Percentiles rank a stretch among this genome's conserved stretches.
Evolutionary conservation across 352 stramenopile species (phyloP).

Genomic region (Plasmopara muralis): DNA sequence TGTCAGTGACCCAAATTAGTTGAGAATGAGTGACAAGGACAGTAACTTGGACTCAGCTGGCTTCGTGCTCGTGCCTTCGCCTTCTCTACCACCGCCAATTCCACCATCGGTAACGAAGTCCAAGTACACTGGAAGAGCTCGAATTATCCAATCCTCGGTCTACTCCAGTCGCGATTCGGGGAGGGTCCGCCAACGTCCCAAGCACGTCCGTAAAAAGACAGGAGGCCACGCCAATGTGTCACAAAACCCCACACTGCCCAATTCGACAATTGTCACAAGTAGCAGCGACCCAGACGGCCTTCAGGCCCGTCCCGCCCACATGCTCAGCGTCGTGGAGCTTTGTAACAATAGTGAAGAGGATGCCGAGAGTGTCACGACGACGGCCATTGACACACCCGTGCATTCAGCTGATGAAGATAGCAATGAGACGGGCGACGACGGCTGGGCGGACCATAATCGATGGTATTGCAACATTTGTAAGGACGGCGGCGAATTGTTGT

Average conservation of each 20-base stretch:
- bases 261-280: slow-evolving; percentile 1
- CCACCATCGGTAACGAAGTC: slow-evolving; percentile 3
- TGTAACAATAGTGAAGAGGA: slow-evolving; percentile 59
- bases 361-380: slow-evolving; percentile 22
- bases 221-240: slow-evolving; percentile 9
- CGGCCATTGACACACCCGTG: slow-evolving; percentile 25
- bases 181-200: slow-evolving; percentile 3
- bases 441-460: slow-evolving; percentile 81
- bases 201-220: slow-evolving; percentile 9
- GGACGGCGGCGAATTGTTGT: slow-evolving; percentile 83
- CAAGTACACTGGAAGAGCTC: slow-evolving; percentile 30
- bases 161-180: slow-evolving; percentile 21
- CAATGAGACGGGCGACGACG: slow-evolving; percentile 48
- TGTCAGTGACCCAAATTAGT: slow-evolving; percentile 13
- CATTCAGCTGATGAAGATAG: slow-evolving; percentile 33
- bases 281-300: slow-evolving; percentile 1
- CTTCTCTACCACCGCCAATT: slow-evolving; percentile 11
- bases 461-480: slow-evolving; percentile 91
- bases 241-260: slow-evolving; percentile 1
- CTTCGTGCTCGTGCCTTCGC: slow-evolving; percentile 13
- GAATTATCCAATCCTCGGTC: slow-evolving; percentile 27
- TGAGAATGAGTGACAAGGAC: slow-evolving; percentile 27
- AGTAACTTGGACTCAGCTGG: slow-evolving; percentile 20
- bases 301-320: slow-evolving; percentile 32
- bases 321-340: slow-evolving; percentile 76